These are phyloP conservation scores for Psidium guajava DNA, from an alignment of 345 rosid species.

Conservation along the genomic window DNA sequence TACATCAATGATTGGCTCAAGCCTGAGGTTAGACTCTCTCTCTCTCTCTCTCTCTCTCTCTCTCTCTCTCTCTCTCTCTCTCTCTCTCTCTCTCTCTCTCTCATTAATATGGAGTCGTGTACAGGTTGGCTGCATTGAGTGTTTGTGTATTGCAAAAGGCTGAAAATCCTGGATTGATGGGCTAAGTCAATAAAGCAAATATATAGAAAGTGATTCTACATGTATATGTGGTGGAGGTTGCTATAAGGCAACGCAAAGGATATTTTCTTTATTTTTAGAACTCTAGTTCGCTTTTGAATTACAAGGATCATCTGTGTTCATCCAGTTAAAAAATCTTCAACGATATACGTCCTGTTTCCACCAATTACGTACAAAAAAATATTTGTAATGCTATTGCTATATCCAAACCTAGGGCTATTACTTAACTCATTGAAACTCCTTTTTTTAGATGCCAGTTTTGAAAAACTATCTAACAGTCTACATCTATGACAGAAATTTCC, in stretches of 20 bases:
- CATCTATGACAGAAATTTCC: not conserved
- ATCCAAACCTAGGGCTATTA: not conserved
- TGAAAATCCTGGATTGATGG: too few species aligned
- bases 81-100: too few species aligned
- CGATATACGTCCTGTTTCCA: not conserved
- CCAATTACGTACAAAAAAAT: not conserved
- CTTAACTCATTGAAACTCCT: not conserved
- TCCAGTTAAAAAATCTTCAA: too few species aligned
- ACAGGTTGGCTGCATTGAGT: too few species aligned
- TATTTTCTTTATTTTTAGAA: too few species aligned
- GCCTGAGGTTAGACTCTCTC: not conserved
- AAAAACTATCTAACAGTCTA: not conserved
- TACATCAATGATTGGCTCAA: accelerated
- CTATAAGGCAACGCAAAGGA: not conserved
- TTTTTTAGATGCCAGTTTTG: not conserved
- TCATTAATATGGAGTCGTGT: too few species aligned
- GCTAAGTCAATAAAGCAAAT: not conserved
- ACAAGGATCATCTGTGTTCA: too few species aligned
- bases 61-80: not conserved
- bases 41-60: too few species aligned
- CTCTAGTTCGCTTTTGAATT: too few species aligned
- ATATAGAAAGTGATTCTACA: not conserved
- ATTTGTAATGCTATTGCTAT: too few species aligned
- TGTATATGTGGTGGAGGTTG: not conserved
- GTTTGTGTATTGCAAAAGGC: too few species aligned